phyloP scores from a whole-genome alignment of 176 grass and related monocot genomes.

The Otatea glauca region DNA sequence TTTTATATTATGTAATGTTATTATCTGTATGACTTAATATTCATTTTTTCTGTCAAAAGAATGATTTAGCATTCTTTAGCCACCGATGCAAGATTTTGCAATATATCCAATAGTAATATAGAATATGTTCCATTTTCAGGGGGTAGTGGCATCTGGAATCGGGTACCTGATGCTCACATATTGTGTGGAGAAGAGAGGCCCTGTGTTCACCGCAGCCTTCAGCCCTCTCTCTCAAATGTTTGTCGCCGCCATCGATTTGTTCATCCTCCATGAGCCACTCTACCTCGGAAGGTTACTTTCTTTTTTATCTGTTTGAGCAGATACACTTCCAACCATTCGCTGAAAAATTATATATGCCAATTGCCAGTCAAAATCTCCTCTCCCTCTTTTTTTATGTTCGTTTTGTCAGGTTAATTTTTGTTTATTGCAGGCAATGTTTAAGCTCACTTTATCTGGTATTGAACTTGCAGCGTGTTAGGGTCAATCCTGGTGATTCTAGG shows the following conservation, averaged over 20 bases:
- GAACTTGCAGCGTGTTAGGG: conserved; percentile 66
- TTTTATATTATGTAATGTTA: not conserved
- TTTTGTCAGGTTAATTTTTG: not conserved
- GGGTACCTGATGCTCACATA: conserved; percentile 79
- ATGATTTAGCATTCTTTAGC: not conserved
- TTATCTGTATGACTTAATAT: not conserved
- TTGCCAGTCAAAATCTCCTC: not conserved
- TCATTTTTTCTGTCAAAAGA: not conserved
- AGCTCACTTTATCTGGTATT: not conserved
- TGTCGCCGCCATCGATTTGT: conserved; percentile 69
- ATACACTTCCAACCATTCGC: not conserved
- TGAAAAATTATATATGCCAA: not conserved
- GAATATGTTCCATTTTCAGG: conserved; percentile 41
- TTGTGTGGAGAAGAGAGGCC: conserved; percentile 86
- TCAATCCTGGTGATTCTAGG: conserved; percentile 70
- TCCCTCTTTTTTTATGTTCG: not conserved
- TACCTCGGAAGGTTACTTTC: conserved; percentile 67
- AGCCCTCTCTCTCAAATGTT: conserved; percentile 87
- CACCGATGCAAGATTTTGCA: not conserved
- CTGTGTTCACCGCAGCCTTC: conserved; percentile 89
- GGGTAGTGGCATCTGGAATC: conserved; percentile 73
- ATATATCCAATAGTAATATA: not conserved
- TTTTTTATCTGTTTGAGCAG: not conserved
- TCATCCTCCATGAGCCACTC: conserved; percentile 72
- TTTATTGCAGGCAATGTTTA: not conserved